Conservation (phyloP, 176 grass and related monocot species). For the Tillandsia leiboldiana region DNA sequence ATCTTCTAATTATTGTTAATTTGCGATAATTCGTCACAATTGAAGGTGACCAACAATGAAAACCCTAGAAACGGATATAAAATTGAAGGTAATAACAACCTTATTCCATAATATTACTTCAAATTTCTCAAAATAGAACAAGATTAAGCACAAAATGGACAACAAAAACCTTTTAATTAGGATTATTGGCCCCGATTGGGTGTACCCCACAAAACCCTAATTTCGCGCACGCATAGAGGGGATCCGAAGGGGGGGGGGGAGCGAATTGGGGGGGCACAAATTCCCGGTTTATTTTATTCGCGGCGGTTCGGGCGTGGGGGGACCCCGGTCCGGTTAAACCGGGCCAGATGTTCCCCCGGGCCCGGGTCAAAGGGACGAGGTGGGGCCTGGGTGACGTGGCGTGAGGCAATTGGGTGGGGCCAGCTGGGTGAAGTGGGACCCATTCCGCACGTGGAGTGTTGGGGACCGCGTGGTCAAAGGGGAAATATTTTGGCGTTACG, state of each 20-base stretch:
- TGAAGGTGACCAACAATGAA: no score
- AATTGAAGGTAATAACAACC: no score
- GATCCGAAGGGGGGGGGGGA: neutral
- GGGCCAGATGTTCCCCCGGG: slow-evolving; percentile 14
- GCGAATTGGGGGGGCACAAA: neutral
- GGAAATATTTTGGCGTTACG: neutral
- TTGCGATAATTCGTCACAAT: no score
- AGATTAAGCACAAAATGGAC: neutral
- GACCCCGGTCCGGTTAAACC: slow-evolving; percentile 54
- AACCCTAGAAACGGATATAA: no score
- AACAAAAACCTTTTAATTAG: neutral
- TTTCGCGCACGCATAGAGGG: neutral
- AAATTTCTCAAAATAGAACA: no score
- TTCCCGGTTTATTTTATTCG: neutral
- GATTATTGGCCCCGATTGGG: neutral
- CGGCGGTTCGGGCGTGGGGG: slow-evolving; percentile 39
- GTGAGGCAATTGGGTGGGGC: neutral
- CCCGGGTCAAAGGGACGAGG: slow-evolving; percentile 50
- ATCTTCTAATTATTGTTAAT: no score
- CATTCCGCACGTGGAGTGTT: slow-evolving; percentile 7
- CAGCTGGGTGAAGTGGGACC: slow-evolving; percentile 2
- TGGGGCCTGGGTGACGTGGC: slow-evolving; percentile 39
- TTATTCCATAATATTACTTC: no score
- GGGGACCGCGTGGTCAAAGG: neutral
- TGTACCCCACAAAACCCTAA: slow-evolving; percentile 10